phyloP scores from a whole-genome alignment of 176 grass and related monocot genomes.

The Ensete ventricosum region DNA sequence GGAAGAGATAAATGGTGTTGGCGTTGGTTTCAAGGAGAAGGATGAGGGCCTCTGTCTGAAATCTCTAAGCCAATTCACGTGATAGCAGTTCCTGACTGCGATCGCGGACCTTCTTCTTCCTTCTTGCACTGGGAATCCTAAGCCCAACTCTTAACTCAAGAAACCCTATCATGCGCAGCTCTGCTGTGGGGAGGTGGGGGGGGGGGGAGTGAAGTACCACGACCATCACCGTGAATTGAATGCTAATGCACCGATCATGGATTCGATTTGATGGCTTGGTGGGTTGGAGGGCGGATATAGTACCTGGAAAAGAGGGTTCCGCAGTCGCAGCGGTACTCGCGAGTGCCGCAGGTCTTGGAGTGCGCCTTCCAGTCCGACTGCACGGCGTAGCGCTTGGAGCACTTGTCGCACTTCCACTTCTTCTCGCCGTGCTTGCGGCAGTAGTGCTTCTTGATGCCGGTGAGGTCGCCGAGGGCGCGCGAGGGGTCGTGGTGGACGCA shows the following conservation, averaged over 20 bases:
- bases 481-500: constrained; percentile 11
- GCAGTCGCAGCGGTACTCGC: constrained; percentile 21
- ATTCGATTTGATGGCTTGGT: neutral
- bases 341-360: constrained; percentile 20
- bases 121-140: neutral
- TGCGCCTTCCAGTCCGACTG: constrained; percentile 21
- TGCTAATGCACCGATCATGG: too few species aligned
- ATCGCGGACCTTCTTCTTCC: neutral
- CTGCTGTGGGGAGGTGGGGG: too few species aligned
- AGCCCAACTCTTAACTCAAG: neutral
- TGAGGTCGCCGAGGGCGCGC: constrained; percentile 16
- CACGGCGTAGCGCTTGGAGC: constrained; percentile 13
- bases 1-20: neutral
- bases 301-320: constrained; percentile 18
- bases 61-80: neutral
- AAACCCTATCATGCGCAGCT: too few species aligned
- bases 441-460: constrained; percentile 20
- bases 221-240: too few species aligned
- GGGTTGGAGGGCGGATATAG: neutral
- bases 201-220: neutral
- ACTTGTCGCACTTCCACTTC: constrained; percentile 18
- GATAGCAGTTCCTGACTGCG: constrained; percentile 9
- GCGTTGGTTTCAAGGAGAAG: constrained; percentile 1
- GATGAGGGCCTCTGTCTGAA: neutral
- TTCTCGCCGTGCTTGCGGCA: constrained; percentile 19